A percentile compares a stretch with the other conserved stretches of the same genome.
Conservation (phyloP, 2,329 filamentous ascomycete species). For the Exophiala mesophila region DNA sequence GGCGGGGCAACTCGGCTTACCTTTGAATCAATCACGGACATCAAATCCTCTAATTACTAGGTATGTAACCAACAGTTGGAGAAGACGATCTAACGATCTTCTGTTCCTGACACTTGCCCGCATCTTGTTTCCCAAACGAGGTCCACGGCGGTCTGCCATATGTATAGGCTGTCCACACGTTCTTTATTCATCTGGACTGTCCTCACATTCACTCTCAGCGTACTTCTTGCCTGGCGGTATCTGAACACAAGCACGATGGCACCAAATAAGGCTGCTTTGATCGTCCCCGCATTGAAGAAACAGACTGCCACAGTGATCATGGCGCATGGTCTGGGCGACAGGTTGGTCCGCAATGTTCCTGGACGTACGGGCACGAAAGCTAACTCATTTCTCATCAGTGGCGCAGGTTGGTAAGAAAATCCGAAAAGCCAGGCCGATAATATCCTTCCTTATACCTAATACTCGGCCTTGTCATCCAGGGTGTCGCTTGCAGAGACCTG, state of each 20-base stretch:
- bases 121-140: background rate
- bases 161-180: background rate
- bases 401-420: slow-evolving; percentile 41
- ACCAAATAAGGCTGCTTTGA: slow-evolving; percentile 45
- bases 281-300: slow-evolving; percentile 71
- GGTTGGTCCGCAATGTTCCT: slow-evolving; percentile 42
- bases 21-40: background rate
- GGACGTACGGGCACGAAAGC: too few relatives aligned
- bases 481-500: slow-evolving; percentile 80
- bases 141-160: background rate
- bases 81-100: background rate
- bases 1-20: background rate
- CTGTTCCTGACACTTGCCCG: background rate
- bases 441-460: too few relatives aligned
- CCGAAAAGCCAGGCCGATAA: background rate
- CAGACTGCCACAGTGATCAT: slow-evolving; percentile 96
- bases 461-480: slow-evolving; percentile 36
- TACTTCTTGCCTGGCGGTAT: slow-evolving; percentile 1
- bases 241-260: slow-evolving; percentile 5
- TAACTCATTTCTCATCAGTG: too few relatives aligned
- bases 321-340: slow-evolving; percentile 86
- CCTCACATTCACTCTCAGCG: background rate
- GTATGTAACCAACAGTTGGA: too few relatives aligned
- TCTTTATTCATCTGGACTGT: background rate
- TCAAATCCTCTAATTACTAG: too few relatives aligned